Base-by-base conservation (phyloP, 2,329 filamentous ascomycete genomes). In the Cytospora schulzeri region DNA sequence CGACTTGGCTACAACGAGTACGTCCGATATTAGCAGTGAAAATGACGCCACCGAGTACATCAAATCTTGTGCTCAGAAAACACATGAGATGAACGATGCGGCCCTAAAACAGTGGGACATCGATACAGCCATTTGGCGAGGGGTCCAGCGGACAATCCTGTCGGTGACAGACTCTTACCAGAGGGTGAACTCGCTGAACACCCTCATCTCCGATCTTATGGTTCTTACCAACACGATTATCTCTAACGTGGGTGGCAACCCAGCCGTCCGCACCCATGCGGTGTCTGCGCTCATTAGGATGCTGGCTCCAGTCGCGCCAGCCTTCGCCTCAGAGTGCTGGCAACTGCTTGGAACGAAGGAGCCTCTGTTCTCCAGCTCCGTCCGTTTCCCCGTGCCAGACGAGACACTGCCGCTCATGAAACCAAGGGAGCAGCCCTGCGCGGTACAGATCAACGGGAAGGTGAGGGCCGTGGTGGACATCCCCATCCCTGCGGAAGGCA, bases 251-350 rank as follows among this genome's bases (percentile, higher is more conserved):
- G 76, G 76, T 3, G 78, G 78, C 7, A 78, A 80, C 45, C 70
- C 73, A 4, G 58, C 76, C 5, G 72, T 91, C 68, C 79, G 77
- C 72, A 76, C 79, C 52, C 76, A 82, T 28, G 82, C 87, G 0
- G 75, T 81, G 1, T 80, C 81, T 1, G 78, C 81, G 4, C 82
- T 96, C 11, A 74, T 94, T 50, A 86, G 86, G 57, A 86, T 96
- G 78, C 80, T 93, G 70, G 90, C 91, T 0, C 93, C 93, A 4
- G 87, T 96, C 60, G 86, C 91, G 0, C 93, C 93, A 0, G 91
- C 90, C 0, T 87, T 95, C 65, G 84, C 91, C 1, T 92, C 94
- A 70, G 91, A 96, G 77, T 91, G 88, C 74, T 96, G 91, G 91
- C 81, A 84, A 67, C 71, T 84, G 2, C 80, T 93, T 4, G 73